A percentile compares a stretch with the other conserved stretches of the same genome.
Evolutionary conservation across 2,329 filamentous ascomycete genomes (phyloP).

Genomic region (Pyrenophora graminea): DNA sequence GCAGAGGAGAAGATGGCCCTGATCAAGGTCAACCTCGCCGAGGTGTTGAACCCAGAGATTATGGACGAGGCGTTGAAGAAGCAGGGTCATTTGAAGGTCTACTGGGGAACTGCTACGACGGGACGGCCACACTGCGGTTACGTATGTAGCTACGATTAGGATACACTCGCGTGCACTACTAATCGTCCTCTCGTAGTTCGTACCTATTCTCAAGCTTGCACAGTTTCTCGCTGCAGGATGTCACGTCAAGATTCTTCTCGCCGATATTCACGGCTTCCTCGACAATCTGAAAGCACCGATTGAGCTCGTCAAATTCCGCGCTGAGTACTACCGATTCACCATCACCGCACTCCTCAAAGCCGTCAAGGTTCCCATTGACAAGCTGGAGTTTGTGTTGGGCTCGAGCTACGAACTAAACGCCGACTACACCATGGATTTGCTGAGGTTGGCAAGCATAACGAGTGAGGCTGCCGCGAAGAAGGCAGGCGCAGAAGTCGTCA

Average conservation of each 20-base stretch:
- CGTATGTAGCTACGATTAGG: constrained; percentile 33
- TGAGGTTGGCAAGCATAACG: constrained; percentile 71
- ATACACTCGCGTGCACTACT: constrained; percentile 8
- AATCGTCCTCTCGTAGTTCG: constrained; percentile 56
- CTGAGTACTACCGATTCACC: constrained; percentile 78
- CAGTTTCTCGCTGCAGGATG: constrained; percentile 85
- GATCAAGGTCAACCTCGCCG: constrained; percentile 79
- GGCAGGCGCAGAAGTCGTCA: constrained; percentile 91
- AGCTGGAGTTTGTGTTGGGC: constrained; percentile 82
- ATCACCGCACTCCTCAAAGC: constrained; percentile 77
- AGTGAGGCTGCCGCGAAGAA: constrained; percentile 84
- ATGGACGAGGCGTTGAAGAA: constrained; percentile 74
- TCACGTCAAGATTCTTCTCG: constrained; percentile 77
- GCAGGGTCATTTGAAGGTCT: constrained; percentile 70
- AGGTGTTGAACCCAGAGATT: constrained; percentile 83
- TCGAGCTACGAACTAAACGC: constrained; percentile 74
- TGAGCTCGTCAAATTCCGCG: constrained; percentile 80
- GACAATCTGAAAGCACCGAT: constrained; percentile 86
- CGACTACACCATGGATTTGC: constrained; percentile 85
- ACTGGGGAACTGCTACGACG: constrained; percentile 88
- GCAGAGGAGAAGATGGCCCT: constrained; percentile 69
- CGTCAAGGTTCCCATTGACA: constrained; percentile 76
- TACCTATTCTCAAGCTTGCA: constrained; percentile 85
- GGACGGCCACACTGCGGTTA: constrained; percentile 89
- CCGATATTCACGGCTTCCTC: constrained; percentile 69